Conservation (phyloP, 768 basidiomycete genomes). For the Boletellus ananas region DNA sequence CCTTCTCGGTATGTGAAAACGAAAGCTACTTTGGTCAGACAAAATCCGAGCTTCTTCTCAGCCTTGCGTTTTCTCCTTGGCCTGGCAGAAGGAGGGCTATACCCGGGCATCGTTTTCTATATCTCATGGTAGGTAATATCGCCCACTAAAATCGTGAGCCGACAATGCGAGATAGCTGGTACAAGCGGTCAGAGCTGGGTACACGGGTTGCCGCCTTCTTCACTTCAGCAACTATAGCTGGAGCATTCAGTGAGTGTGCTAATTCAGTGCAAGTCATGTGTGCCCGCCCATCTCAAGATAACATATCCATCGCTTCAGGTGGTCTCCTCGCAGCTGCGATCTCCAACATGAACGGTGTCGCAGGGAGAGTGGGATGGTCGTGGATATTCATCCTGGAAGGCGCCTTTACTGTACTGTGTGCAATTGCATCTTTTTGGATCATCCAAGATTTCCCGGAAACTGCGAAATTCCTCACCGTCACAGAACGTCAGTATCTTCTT, state of each 20-base stretch:
- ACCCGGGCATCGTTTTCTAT: constrained; percentile 56
- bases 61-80: constrained; percentile 61
- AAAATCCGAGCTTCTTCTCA: constrained; percentile 18
- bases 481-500: constrained; percentile 47
- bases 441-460: constrained; percentile 78
- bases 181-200: constrained; percentile 73
- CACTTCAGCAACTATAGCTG: constrained; percentile 74
- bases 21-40: neutral
- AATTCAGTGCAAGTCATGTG: neutral
- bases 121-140: constrained; percentile 46
- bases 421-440: constrained; percentile 62
- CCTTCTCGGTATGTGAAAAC: constrained; percentile 46
- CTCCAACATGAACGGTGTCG: constrained; percentile 66
- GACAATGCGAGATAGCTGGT: constrained; percentile 51
- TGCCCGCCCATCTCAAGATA: neutral
- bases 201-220: constrained; percentile 73
- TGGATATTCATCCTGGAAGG: constrained; percentile 80
- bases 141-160: neutral
- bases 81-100: constrained; percentile 49
- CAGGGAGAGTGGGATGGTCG: constrained; percentile 59
- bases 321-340: constrained; percentile 66
- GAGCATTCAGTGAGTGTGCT: constrained; percentile 57
- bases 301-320: constrained; percentile 34
- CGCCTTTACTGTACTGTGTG: constrained; percentile 57
- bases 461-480: constrained; percentile 62